A percentile compares a stretch with the other conserved stretches of the same genome.
These are phyloP conservation scores for Sphagnum tenellum DNA, from an alignment of 225 moss, liverwort and hornwort species.

Conservation along the genomic window DNA sequence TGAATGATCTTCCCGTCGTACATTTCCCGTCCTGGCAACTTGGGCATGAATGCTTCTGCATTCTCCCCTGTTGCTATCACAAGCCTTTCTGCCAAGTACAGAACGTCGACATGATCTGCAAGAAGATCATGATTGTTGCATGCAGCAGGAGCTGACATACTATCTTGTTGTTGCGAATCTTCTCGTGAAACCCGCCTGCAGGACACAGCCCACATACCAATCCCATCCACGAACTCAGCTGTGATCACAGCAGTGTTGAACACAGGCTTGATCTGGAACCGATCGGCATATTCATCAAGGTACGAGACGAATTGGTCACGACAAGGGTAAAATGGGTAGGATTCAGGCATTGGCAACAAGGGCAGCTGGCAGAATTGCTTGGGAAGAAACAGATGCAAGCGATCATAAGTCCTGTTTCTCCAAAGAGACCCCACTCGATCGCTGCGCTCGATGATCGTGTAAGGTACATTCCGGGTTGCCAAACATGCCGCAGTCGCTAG, in stretches of 20 bases:
- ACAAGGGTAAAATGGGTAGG: constrained; percentile 35
- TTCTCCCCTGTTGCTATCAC: constrained; percentile 45
- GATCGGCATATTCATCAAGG: constrained; percentile 21
- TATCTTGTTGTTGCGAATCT: too few relatives aligned
- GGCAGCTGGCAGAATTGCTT: constrained; percentile 52
- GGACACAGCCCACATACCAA: constrained; percentile 1
- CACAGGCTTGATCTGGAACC: constrained; percentile 18
- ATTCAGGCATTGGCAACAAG: constrained; percentile 21
- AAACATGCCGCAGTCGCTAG: constrained; percentile 20
- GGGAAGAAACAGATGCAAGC: constrained; percentile 31
- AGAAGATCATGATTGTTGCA: too few relatives aligned
- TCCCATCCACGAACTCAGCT: constrained; percentile 3
- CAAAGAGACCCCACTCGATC: constrained; percentile 23
- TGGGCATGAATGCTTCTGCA: constrained; percentile 13
- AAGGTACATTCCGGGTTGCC: constrained; percentile 11
- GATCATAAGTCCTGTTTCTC: constrained; percentile 36
- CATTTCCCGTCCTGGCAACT: background rate
- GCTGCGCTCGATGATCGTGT: constrained; percentile 14
- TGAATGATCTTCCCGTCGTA: constrained; percentile 14
- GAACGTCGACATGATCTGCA: too few relatives aligned
- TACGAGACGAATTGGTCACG: constrained; percentile 38
- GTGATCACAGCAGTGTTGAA: constrained; percentile 20
- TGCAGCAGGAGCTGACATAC: too few relatives aligned
- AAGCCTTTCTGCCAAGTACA: constrained; percentile 9
- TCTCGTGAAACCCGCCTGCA: too few relatives aligned